Conservation (phyloP, 2,329 filamentous ascomycete genomes). For the Aspergillus sergii region DNA sequence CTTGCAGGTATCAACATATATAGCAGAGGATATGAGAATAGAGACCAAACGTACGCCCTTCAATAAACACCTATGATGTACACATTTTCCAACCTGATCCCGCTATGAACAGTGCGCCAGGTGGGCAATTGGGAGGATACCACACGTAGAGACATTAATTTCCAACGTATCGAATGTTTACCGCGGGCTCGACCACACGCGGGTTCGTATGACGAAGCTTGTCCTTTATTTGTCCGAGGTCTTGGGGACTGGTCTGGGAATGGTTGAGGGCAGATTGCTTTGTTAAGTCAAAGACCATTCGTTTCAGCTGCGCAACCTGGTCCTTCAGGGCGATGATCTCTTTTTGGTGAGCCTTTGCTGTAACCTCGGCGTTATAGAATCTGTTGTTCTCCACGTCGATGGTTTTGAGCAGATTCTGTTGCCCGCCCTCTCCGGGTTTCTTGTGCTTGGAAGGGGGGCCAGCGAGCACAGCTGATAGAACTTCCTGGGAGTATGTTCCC, state of each 20-base stretch:
- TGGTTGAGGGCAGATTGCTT: constrained; percentile 20
- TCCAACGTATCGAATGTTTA: constrained; percentile 4
- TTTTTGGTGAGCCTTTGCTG: constrained; percentile 18
- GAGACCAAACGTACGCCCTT: neutral
- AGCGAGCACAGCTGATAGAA: constrained; percentile 26
- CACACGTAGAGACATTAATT: neutral
- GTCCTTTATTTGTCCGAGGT: constrained; percentile 11
- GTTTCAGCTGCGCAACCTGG: constrained; percentile 35
- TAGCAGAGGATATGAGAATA: constrained; percentile 1
- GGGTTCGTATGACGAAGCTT: constrained; percentile 10
- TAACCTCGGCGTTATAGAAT: neutral
- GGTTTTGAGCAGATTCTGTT: neutral
- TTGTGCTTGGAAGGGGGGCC: constrained; percentile 11
- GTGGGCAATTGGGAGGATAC: neutral
- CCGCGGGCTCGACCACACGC: neutral
- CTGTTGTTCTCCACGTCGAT: neutral
- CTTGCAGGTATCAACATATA: neutral
- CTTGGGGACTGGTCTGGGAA: constrained; percentile 9
- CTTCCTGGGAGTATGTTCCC: constrained; percentile 28
- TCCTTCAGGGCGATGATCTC: constrained; percentile 30
- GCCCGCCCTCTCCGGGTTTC: neutral
- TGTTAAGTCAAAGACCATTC: constrained; percentile 31
- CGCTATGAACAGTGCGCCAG: neutral
- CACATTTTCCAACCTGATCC: neutral
- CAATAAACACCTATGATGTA: neutral